Conservation (phyloP, 768 basidiomycete genomes). For the Thelephora aurantiotincta region DNA sequence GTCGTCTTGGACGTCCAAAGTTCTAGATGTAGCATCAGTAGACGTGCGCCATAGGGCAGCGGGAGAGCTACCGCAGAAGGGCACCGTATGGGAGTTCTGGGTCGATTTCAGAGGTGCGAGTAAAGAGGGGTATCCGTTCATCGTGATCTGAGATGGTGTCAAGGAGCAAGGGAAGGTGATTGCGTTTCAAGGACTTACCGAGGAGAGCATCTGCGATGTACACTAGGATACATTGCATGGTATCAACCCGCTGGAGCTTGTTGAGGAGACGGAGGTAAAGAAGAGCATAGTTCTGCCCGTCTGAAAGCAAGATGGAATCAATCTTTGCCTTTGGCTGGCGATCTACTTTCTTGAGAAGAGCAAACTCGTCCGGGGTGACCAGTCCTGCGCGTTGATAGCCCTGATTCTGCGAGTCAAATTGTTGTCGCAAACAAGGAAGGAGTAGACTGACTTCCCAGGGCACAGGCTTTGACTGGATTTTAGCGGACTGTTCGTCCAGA, state of each 20-base stretch:
- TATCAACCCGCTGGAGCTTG: slow-evolving; percentile 72
- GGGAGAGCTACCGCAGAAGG: slow-evolving; percentile 43
- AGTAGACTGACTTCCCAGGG: slow-evolving; percentile 77
- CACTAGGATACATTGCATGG: slow-evolving; percentile 77
- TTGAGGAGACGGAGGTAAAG: slow-evolving; percentile 85
- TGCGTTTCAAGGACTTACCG: too few species aligned
- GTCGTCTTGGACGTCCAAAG: slow-evolving; percentile 78
- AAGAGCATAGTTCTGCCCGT: slow-evolving; percentile 72
- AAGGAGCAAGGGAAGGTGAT: background rate
- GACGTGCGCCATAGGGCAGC: slow-evolving; percentile 1
- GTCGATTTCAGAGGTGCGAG: slow-evolving; percentile 43
- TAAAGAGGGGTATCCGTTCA: slow-evolving; percentile 70
- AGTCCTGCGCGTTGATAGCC: slow-evolving; percentile 91
- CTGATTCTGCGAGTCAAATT: slow-evolving; percentile 32
- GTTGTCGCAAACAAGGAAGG: background rate
- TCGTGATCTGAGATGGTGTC: slow-evolving; percentile 53
- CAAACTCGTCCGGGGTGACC: slow-evolving; percentile 76
- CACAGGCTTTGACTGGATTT: slow-evolving; percentile 81
- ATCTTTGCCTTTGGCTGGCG: slow-evolving; percentile 60
- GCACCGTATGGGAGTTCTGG: slow-evolving; percentile 72
- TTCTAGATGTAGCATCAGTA: slow-evolving; percentile 25
- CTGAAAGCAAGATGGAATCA: slow-evolving; percentile 68
- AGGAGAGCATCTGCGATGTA: slow-evolving; percentile 79
- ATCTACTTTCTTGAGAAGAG: slow-evolving; percentile 83
- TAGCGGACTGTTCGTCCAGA: slow-evolving; percentile 76